Base-by-base conservation (phyloP, 2,329 filamentous ascomycete species). In the Blumeria hordei region DNA sequence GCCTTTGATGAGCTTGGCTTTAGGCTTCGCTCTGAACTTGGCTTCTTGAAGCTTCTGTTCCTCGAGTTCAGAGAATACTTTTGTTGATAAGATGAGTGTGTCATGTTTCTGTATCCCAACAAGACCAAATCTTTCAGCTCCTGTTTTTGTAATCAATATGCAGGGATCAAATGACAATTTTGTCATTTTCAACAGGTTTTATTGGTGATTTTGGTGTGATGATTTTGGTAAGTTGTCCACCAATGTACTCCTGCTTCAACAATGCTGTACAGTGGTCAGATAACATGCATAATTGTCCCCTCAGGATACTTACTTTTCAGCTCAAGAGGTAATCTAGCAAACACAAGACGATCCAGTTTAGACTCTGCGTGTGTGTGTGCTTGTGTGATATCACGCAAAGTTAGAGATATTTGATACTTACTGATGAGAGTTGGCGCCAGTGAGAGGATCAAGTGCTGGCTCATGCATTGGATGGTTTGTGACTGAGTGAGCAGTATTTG, bases 401-500 rank as follows among this genome's bases (percentile, higher is more conserved):
- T n/a, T 7, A 16, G 7, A 8, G n/a, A 8, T 7, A 44, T n/a
- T 28, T 47, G 28, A 8, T 10, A 47, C 28, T 47, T 47, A 7
- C 9, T 28, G 8, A 39, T 14, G 33, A 9, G n/a, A 4, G 6
- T 47, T 11, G 2, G 55, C 54, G 10, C 45, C 44, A 41, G 56
- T 36, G 14, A 57, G 6, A 59, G 33, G 41, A 58, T 54, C 3
- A 57, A 33, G 6, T 51, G 47, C 47, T 58, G 41, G 32, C 39
- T 56, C 21, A 56, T 32, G 8, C 53, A 9, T 55, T 58, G 50
- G 47, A 60, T 59, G 4, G 53, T 59, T 10, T 36, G 56, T 33
- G 53, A 57, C 39, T 60, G 28, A 1, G 56, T 60, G 7, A 60
- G 50, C 4, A 59, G 37, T 0, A 2, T 36, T 16, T 59, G 58